A percentile compares a stretch with the other conserved stretches of the same genome.
Conservation (phyloP, 1,284 basidiomycete species). For the Coniophora puteana region DNA sequence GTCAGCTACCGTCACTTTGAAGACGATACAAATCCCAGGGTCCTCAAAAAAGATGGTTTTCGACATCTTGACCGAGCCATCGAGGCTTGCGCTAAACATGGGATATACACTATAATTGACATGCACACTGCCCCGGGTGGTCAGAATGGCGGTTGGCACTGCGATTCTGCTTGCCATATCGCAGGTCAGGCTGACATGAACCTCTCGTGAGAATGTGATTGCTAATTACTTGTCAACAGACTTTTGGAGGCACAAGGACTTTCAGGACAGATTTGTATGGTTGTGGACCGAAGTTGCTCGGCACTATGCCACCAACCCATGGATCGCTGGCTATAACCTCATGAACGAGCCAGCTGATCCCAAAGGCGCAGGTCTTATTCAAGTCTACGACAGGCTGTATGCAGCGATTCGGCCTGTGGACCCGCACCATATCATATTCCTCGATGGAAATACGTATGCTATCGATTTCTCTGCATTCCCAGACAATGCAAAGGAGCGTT, state of each 20-base stretch:
- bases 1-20: slow-evolving; percentile 47
- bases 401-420: slow-evolving; percentile 41
- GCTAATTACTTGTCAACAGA: slow-evolving; percentile 2
- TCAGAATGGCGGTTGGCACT: slow-evolving; percentile 24
- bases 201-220: not conserved
- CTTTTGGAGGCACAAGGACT: slow-evolving; percentile 44
- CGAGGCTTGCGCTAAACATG: slow-evolving; percentile 28
- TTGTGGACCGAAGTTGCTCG: slow-evolving; percentile 38
- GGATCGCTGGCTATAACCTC: slow-evolving; percentile 33
- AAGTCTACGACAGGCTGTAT: slow-evolving; percentile 37
- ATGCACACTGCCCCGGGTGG: slow-evolving; percentile 26
- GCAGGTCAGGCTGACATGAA: slow-evolving; percentile 6
- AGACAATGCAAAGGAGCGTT: slow-evolving; percentile 20
- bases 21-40: slow-evolving; percentile 29
- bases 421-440: slow-evolving; percentile 35
- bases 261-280: slow-evolving; percentile 39
- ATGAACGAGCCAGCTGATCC: slow-evolving; percentile 43
- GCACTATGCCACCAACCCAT: slow-evolving; percentile 39
- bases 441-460: slow-evolving; percentile 38
- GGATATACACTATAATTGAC: slow-evolving; percentile 30
- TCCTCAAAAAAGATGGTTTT: slow-evolving; percentile 26
- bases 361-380: slow-evolving; percentile 30
- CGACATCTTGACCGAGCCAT: slow-evolving; percentile 32
- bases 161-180: slow-evolving; percentile 9
- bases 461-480: slow-evolving; percentile 39